Evolutionary conservation across 1,284 basidiomycete species (phyloP).

Genomic region (Cryptococcus sp.): DNA sequence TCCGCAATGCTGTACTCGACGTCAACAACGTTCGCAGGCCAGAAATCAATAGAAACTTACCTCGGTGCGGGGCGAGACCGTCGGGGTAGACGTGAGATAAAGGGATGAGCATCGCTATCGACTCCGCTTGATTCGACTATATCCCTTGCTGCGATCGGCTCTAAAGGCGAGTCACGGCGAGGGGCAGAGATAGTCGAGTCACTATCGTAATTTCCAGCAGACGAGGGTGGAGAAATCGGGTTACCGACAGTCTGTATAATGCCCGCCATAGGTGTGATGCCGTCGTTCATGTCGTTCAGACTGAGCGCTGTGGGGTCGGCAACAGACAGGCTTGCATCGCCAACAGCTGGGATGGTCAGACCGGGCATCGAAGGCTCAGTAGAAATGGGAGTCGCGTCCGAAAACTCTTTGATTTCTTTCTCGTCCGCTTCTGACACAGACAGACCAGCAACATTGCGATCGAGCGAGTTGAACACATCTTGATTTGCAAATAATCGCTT

Average conservation of each 20-base stretch:
- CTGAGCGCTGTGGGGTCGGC: constrained; percentile 1
- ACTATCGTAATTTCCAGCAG: constrained; percentile 67
- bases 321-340: neutral
- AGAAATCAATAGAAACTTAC: constrained; percentile 18
- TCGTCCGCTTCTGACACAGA: constrained; percentile 79
- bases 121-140: constrained; percentile 42
- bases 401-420: constrained; percentile 41
- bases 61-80: constrained; percentile 52
- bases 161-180: constrained; percentile 21
- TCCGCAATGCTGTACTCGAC: constrained; percentile 67
- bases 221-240: constrained; percentile 26
- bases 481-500: constrained; percentile 59
- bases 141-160: constrained; percentile 2
- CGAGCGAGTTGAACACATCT: constrained; percentile 49
- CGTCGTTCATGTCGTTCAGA: constrained; percentile 18
- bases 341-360: constrained; percentile 1
- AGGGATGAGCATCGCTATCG: constrained; percentile 46
- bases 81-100: constrained; percentile 70
- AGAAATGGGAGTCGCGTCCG: constrained; percentile 16
- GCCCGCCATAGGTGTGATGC: constrained; percentile 27
- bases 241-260: constrained; percentile 12
- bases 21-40: neutral
- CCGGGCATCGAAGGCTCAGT: constrained; percentile 22
- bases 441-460: constrained; percentile 53
- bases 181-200: constrained; percentile 87